Conservation (phyloP, 306 rosid species). For the Vigna unguiculata region DNA sequence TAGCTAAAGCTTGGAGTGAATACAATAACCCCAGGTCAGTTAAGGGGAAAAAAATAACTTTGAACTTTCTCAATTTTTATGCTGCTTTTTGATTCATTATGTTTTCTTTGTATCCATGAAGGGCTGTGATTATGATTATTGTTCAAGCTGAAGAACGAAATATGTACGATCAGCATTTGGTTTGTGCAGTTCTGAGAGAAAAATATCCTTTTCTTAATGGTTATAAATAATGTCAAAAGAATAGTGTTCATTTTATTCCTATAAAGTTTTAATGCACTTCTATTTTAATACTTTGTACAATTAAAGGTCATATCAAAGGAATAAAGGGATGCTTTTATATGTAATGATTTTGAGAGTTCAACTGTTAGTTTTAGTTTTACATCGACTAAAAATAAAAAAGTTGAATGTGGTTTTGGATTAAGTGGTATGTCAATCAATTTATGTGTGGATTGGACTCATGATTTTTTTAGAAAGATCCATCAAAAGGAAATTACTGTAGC, state of each 20-base stretch:
- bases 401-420: no score
- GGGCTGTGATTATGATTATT: conserved; percentile 77
- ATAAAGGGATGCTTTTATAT: background rate
- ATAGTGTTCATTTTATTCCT: background rate
- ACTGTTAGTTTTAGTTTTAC: no score
- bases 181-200: conserved; percentile 66
- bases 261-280: conserved; percentile 4
- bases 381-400: no score
- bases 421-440: no score
- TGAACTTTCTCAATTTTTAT: conserved; percentile 6
- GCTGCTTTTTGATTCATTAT: conserved; percentile 40
- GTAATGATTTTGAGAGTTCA: no score
- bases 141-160: conserved; percentile 89
- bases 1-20: conserved; percentile 94
- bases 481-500: no score
- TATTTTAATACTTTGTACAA: conserved; percentile 1
- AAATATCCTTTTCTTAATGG: conserved; percentile 75
- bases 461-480: no score
- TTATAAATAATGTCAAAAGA: conserved; percentile 18
- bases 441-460: no score
- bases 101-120: conserved; percentile 49
- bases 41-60: conserved; percentile 18
- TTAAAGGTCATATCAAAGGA: no score
- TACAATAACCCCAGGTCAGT: conserved; percentile 79
- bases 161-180: conserved; percentile 94